Base-by-base conservation (phyloP, 1,284 basidiomycete genomes). In the Heterobasidion irregulare region DNA sequence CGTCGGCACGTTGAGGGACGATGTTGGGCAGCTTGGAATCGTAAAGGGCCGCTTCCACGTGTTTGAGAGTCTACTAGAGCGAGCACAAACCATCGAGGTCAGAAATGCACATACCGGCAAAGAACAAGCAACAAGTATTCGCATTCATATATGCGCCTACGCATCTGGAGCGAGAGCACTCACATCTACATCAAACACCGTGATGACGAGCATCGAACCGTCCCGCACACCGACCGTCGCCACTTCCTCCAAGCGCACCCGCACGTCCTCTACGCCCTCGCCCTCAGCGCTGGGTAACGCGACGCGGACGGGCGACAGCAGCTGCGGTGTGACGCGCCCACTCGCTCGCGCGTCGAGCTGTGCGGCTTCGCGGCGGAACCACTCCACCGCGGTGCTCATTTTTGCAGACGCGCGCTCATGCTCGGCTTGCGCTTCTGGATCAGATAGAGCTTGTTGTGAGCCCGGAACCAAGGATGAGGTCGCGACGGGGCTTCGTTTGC, bases 221-320 rank as follows among this genome's bases (percentile, higher is more conserved):
- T 92, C 87, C 57, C 83, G 75, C 47, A 92, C 82, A 10, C 89
- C 89, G 36, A 92, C 79, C 0, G 87, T 89, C 1, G 89, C 84
- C 16, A 91, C 65, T 54, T 89, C 84, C 46, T 88, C 83, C 43
- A 92, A 66, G 46, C 69, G 72, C 50, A 75, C 66, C 4, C 26
- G 26, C 26, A 6, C 6, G 26, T 26, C 26, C 26, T 26, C 26
- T 26, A 4, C 26, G 1, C 56, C 60, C 16, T 36, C 36, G 13
- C 16, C 9, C 19, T 58, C 61, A 16, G 58, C 56, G n/a, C 59
- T 55, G 0, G 79, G 75, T 6, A 81, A 61, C 56, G 72, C 72
- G 35, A 92, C 82, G 32, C 79, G 75, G 12, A 92, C 86, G 0
- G 84, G 78, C n/a, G 81, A 72, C 47, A 92, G 75, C 57, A 92